These are phyloP conservation scores for Lactifluus rugatus DNA, from an alignment of 768 basidiomycete species.

Conservation along the genomic window DNA sequence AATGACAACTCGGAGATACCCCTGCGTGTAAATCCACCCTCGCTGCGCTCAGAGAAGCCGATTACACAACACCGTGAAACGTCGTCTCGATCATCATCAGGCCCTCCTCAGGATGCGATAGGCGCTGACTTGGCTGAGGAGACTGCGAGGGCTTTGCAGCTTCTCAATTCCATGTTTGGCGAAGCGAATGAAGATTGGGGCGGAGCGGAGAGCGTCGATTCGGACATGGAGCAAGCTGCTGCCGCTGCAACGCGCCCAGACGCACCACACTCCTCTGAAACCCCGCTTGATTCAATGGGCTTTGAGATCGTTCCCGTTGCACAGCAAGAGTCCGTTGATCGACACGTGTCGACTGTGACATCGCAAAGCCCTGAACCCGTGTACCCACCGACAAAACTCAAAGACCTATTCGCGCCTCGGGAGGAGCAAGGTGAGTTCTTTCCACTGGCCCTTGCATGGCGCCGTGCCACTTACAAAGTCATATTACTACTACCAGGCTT, in stretches of 20 bases:
- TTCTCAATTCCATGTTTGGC: conserved; percentile 48
- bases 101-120: conserved; percentile 4
- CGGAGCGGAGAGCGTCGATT: conserved; percentile 46
- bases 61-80: not conserved
- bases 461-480: not conserved
- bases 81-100: not conserved
- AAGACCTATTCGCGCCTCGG: conserved; percentile 64
- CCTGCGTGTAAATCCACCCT: not conserved
- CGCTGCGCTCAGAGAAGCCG: not conserved
- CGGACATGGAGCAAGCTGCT: conserved; percentile 42
- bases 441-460: not conserved
- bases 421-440: conserved; percentile 53
- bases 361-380: not conserved
- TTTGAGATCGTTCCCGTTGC: conserved; percentile 14
- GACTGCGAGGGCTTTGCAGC: conserved; percentile 36
- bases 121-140: conserved; percentile 32
- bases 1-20: not conserved
- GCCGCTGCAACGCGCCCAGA: conserved; percentile 14
- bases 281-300: conserved; percentile 24
- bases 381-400: conserved; percentile 33
- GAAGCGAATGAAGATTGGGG: conserved; percentile 43
- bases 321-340: not conserved
- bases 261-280: conserved; percentile 15
- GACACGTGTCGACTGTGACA: not conserved
- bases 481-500: conserved; percentile 41